Conservation (phyloP, 2,329 filamentous ascomycete genomes). For the Fonsecaea pedrosoi region DNA sequence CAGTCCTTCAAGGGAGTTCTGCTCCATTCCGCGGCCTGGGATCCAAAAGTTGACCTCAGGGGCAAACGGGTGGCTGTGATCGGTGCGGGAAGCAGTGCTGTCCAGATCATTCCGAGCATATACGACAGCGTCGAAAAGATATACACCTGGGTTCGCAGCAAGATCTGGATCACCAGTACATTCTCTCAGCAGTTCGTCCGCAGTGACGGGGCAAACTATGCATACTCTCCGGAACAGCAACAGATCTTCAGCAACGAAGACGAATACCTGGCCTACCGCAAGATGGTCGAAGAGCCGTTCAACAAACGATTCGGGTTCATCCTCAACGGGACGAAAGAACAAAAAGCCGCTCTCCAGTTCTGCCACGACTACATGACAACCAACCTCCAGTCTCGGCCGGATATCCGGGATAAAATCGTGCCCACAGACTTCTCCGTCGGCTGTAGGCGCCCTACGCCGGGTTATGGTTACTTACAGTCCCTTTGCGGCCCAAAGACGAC, state of each 20-base stretch:
- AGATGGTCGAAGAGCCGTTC: slow-evolving; percentile 32
- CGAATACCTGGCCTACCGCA: slow-evolving; percentile 28
- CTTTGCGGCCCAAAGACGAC: slow-evolving; percentile 20
- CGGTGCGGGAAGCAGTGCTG: slow-evolving; percentile 38
- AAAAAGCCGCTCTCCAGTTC: slow-evolving; percentile 17
- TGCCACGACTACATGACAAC: slow-evolving; percentile 8
- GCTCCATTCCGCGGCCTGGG: slow-evolving; percentile 45
- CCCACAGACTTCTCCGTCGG: slow-evolving; percentile 54
- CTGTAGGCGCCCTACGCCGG: slow-evolving; percentile 51
- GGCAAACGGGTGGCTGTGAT: slow-evolving; percentile 41
- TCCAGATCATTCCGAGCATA: slow-evolving; percentile 47
- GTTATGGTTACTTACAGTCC: slow-evolving; percentile 40
- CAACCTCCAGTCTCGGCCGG: slow-evolving; percentile 28
- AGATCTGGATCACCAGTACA: slow-evolving; percentile 42
- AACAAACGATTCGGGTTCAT: slow-evolving; percentile 27
- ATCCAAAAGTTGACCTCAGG: slow-evolving; percentile 40
- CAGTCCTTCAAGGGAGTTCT: slow-evolving; percentile 46
- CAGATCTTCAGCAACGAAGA: slow-evolving; percentile 15
- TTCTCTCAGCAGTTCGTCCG: slow-evolving; percentile 34
- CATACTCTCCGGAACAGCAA: slow-evolving; percentile 29
- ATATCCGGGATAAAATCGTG: slow-evolving; percentile 53
- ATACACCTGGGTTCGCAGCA: slow-evolving; percentile 42
- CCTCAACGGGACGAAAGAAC: slow-evolving; percentile 15
- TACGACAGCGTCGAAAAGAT: slow-evolving; percentile 46
- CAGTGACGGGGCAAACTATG: slow-evolving; percentile 28